Conservation (phyloP, 2,329 filamentous ascomycete genomes). For the Tolypocladium pustulatum region DNA sequence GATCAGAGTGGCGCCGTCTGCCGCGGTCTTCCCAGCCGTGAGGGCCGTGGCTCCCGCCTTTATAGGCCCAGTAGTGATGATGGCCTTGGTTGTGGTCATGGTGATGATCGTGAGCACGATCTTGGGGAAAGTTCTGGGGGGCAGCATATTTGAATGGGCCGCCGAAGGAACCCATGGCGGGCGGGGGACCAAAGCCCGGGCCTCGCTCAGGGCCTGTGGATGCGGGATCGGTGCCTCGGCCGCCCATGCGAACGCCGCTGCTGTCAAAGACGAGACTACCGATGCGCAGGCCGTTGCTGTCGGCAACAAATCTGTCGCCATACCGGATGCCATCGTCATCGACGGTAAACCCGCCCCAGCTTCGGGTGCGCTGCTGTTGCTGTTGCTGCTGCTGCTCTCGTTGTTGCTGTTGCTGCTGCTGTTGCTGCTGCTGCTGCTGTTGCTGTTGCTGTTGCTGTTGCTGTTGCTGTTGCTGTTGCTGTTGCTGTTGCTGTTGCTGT, state of each 20-base stretch:
- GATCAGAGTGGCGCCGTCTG: neutral
- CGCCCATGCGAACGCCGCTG: slow-evolving; percentile 22
- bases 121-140: slow-evolving; percentile 1
- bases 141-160: slow-evolving; percentile 3
- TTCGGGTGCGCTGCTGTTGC: slow-evolving; percentile 2
- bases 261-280: slow-evolving; percentile 31
- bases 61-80: neutral
- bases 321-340: slow-evolving; percentile 32
- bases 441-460: slow-evolving; percentile 2
- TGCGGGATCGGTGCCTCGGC: neutral
- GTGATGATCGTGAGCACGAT: neutral
- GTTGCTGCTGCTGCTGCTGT: neutral
- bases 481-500: neutral
- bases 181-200: neutral
- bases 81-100: neutral
- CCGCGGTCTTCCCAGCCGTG: neutral
- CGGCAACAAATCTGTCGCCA: slow-evolving; percentile 31
- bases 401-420: neutral
- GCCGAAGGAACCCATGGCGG: neutral
- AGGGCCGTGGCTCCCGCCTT: neutral
- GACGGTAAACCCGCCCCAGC: slow-evolving; percentile 25
- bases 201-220: neutral
- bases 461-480: neutral
- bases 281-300: slow-evolving; percentile 34
- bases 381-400: slow-evolving; percentile 4